Base-by-base conservation (phyloP, 805 yeast species). In the Grigorovia yakushimaensis region DNA sequence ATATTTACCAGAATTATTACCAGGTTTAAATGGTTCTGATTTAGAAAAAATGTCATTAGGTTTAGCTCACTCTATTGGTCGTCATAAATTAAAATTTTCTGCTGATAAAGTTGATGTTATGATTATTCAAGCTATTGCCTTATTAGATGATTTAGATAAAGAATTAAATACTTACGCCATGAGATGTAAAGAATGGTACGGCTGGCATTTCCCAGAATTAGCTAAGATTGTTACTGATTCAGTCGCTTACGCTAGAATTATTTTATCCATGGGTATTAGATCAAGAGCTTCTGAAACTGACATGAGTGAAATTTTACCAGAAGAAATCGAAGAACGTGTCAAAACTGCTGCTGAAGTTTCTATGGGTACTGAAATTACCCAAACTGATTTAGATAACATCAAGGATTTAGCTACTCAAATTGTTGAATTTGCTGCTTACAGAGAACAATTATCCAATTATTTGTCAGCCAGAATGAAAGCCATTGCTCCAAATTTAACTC, bases 131-230 rank as follows among this genome's bases (percentile, higher is more conserved):
- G 98, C 98, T 49, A 93, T 93, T 71, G 96, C 98, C 19, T 75
- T 93, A 56, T 78, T 93, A 63, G 98, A 93, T 62, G 97, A 93
- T 64, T 78, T 93, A 61, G 98, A 93, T 74, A 93, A 93, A 73
- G 98, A 93, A 70, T 78, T 93, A 61, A 93, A 93, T 74, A 93
- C 97, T 46, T 93, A 91, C 62, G 96, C 98, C 57, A 93, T 93
- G 98, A 82, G 98, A 74, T 81, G 91, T 72, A 93, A 91, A 74
- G 98, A 93, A 73, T 93, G 98, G 98, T 93, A 93, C 73, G 98
- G 98, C 56, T 93, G 98, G 98, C 98, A 93, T 71, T 93, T 93
- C 82, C 98, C 98, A 38, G 98, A 93, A 71, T 80, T 93, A 80
- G 96, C 97, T 61, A 93, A 93, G 78, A 88, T 91, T 68, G 85